Evolutionary conservation across 2,329 filamentous ascomycete species (phyloP).

Genomic region (Colletotrichum euphorbiae): DNA sequence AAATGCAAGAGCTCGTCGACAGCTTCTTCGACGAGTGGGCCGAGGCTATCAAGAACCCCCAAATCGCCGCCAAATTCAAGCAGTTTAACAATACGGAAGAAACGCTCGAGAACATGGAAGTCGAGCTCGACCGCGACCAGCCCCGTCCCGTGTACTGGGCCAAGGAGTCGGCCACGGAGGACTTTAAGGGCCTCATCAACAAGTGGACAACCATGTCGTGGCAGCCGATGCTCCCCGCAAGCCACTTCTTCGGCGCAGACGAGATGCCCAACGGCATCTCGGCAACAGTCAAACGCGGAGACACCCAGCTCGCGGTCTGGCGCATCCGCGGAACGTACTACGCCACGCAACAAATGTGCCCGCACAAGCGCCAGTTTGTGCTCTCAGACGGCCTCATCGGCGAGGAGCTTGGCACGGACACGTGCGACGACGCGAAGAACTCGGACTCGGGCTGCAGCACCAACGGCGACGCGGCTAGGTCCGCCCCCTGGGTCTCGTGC

Average conservation of each 20-base stretch:
- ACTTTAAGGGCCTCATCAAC: conserved; percentile 75
- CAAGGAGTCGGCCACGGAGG: conserved; percentile 71
- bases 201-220: conserved; percentile 77
- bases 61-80: conserved; percentile 75
- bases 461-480: conserved; percentile 47
- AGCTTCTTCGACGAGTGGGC: conserved; percentile 94
- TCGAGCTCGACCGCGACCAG: conserved; percentile 79
- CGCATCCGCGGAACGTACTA: conserved; percentile 84
- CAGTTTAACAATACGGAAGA: conserved; percentile 89
- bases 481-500: conserved; percentile 82
- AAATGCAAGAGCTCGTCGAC: conserved; percentile 88
- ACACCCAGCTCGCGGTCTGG: conserved; percentile 91
- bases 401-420: conserved; percentile 59
- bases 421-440: conserved; percentile 52
- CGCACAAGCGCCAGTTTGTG: conserved; percentile 91
- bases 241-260: conserved; percentile 73
- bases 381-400: conserved; percentile 87
- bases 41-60: conserved; percentile 78
- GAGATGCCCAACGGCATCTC: conserved; percentile 78
- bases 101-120: conserved; percentile 75
- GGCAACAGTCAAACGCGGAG: conserved; percentile 84
- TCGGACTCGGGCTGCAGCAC: conserved; percentile 38
- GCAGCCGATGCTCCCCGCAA: conserved; percentile 81
- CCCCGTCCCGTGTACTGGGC: conserved; percentile 82
- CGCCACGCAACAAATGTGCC: conserved; percentile 94